Evolutionary conservation across 768 basidiomycete species (phyloP).

Genomic region (Leucosporidium yakuticum): DNA sequence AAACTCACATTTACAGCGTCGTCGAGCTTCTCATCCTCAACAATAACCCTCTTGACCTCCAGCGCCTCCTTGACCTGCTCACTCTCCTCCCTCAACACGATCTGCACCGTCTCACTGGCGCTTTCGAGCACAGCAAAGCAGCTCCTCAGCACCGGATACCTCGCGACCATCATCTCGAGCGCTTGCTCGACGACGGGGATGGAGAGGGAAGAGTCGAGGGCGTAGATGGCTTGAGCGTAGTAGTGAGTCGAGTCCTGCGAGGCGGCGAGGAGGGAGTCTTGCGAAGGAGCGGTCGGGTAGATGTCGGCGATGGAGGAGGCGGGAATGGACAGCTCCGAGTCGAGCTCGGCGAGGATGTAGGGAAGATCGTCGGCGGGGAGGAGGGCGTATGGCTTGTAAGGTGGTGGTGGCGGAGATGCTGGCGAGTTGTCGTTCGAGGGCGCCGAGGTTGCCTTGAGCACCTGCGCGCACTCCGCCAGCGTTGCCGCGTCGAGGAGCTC

Average conservation of each 20-base stretch:
- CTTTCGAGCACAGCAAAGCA: conserved; percentile 24
- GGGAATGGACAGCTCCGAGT: background rate
- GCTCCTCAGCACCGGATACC: conserved; percentile 21
- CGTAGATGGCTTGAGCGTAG: conserved; percentile 32
- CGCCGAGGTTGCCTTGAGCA: background rate
- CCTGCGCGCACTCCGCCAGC: conserved; percentile 15
- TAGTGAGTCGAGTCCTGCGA: conserved; percentile 29
- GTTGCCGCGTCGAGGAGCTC: conserved; percentile 20
- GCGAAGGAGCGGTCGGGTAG: conserved; percentile 27
- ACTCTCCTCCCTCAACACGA: conserved; percentile 11
- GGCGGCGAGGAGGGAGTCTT: conserved; percentile 31
- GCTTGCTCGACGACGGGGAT: conserved; percentile 7
- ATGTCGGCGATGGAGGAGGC: conserved; percentile 14
- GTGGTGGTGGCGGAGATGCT: background rate
- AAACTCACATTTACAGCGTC: conserved; percentile 11
- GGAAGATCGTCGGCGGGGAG: background rate
- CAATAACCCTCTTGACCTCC: background rate
- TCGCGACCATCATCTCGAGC: conserved; percentile 5
- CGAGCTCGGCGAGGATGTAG: conserved; percentile 15
- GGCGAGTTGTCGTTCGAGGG: background rate
- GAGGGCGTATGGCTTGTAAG: conserved; percentile 19
- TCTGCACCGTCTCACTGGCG: conserved; percentile 3
- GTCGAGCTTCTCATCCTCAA: background rate
- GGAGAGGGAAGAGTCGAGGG: conserved; percentile 4
- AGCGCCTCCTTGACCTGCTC: conserved; percentile 13